Base-by-base conservation (phyloP, 257 asterid genomes). In the Ophiorrhiza pumila region DNA sequence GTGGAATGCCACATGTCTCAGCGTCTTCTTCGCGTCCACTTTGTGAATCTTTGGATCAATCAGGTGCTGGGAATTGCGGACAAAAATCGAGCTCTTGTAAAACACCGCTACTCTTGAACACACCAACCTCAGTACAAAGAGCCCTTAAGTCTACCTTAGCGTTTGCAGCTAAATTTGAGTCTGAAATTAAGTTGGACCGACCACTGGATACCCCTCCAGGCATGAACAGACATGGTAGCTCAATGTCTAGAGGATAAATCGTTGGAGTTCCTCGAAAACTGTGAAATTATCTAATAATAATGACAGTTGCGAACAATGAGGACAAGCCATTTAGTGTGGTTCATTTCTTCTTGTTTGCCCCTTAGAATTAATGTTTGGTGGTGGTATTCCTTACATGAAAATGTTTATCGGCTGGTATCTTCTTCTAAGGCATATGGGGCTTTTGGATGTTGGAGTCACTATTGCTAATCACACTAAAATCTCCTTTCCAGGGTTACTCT, bases 101-200 rank as follows among this genome's bases (percentile, higher is more conserved):
- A 85, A 60, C 76, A 31, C 57, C 90, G 1, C 57, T 78, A 50
- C 71, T 80, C 77, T 74, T 81, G n/a, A 85, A 81, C 52, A 73
- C 87, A 32, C 80, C 96, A 25, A 76, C 71, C 80, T 83, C 79
- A 46, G 85, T 80, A 65, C 90, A 80, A 73, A 90, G 82, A 82
- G 89, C 95, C 66, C 85, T 91, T 69, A 85, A 80, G 34, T 84
- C 97, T 77, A 84, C 96, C 59, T 74, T 94, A 71, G 87, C 93
- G 34, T 88, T 87, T 70, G 97, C 97, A 31, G 91, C 88, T 41
- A 84, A 88, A 80, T 80, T 93, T 60, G 96, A 91, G 72, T 76
- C 89, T 60, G 80, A 74, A 46, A 83, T 87, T 70, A 91, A 69
- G 90, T 71, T 75, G 46, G 75, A 79, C 32, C 58, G 71, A 63